Evolutionary conservation across 345 rosid species (phyloP).

Genomic region (Eucalyptus virginea): DNA sequence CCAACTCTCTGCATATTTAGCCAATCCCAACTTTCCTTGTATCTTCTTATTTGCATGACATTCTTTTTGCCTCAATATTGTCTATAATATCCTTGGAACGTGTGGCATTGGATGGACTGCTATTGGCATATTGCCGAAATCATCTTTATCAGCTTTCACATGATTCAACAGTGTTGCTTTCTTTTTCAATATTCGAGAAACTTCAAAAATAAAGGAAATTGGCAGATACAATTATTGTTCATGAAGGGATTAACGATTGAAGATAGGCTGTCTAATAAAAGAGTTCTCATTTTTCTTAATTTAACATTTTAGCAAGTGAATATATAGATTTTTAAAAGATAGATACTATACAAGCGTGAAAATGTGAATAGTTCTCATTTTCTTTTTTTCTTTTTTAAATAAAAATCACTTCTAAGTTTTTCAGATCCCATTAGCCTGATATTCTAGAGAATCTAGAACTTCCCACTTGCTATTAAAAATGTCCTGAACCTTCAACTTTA

Average conservation of each 20-base stretch:
- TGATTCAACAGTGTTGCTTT: neutral
- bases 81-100: neutral
- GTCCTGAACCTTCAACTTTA: too few species aligned
- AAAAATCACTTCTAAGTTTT: too few species aligned
- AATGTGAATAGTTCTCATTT: too few species aligned
- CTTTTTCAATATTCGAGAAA: too few species aligned
- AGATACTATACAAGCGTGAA: too few species aligned
- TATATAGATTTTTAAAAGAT: too few species aligned
- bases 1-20: neutral
- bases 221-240: too few species aligned
- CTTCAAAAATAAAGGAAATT: neutral
- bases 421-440: accelerated
- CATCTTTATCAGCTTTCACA: neutral
- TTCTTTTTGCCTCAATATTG: neutral
- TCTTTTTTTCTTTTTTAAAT: too few species aligned
- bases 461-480: too few species aligned
- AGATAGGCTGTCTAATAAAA: neutral
- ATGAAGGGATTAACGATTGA: neutral
- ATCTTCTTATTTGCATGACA: neutral
- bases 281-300: neutral
- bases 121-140: too few species aligned
- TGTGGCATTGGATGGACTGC: neutral
- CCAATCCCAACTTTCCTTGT: neutral
- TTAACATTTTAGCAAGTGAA: too few species aligned
- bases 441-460: too few species aligned